phyloP scores from a whole-genome alignment of 257 asterid genomes.

The Cordia subcordata region DNA sequence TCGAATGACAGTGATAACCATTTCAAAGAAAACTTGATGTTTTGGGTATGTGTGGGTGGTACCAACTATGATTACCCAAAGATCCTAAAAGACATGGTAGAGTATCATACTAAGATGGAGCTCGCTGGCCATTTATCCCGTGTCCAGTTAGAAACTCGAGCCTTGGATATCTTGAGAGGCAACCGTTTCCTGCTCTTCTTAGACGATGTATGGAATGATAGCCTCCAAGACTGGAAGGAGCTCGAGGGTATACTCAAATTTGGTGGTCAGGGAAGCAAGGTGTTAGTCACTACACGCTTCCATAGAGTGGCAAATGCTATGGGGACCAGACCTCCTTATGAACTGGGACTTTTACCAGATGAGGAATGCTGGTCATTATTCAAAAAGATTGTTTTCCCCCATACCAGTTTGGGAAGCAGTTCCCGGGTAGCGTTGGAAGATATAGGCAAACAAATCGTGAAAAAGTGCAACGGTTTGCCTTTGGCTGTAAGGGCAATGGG shows the following conservation, averaged over 20 bases:
- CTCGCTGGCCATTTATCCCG: not conserved
- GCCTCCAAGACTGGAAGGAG: conserved; percentile 21
- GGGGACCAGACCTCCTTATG: not conserved
- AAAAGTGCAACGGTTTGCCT: conserved; percentile 7
- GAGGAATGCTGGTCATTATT: conserved; percentile 11
- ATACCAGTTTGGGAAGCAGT: not conserved
- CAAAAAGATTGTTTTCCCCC: not conserved
- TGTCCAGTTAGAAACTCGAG: conserved; percentile 1
- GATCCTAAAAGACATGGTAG: conserved; percentile 1
- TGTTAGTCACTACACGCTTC: conserved; percentile 15
- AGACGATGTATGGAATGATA: conserved; percentile 30
- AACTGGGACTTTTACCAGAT: not conserved
- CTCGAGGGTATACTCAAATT: conserved; percentile 16
- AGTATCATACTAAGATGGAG: not conserved
- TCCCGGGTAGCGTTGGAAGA: not conserved
- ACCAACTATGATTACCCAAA: not conserved
- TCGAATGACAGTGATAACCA: too few species aligned
- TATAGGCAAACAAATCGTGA: conserved; percentile 2
- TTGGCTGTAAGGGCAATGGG: conserved; percentile 3
- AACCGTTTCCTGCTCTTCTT: conserved; percentile 29
- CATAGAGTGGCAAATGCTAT: not conserved
- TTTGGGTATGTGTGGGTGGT: conserved; percentile 5
- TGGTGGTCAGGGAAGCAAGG: conserved; percentile 25
- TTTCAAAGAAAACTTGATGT: not conserved
- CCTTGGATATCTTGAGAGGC: conserved; percentile 3